Evolutionary conservation across 1,284 basidiomycete genomes (phyloP).

Genomic region (Cutaneotrichosporon sp.): DNA sequence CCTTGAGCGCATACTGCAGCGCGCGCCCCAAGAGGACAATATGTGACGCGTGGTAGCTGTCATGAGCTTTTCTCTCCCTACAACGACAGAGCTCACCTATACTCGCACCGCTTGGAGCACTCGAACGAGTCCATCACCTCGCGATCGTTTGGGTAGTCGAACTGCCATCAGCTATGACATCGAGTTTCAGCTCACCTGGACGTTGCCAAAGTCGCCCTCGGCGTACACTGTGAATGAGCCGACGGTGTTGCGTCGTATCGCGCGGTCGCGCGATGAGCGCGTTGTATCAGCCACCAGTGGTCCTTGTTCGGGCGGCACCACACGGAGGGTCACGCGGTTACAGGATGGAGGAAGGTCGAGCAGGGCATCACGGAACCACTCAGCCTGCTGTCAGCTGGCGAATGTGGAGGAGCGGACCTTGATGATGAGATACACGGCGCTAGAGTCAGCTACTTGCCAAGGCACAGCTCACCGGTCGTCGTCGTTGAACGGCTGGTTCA

Average conservation of each 20-base stretch:
- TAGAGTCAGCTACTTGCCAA: conserved; percentile 39
- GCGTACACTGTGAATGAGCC: conserved; percentile 73
- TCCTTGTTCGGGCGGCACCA: conserved; percentile 55
- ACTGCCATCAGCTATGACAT: conserved; percentile 55
- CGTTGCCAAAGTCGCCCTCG: conserved; percentile 73
- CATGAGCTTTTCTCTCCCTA: conserved; percentile 1
- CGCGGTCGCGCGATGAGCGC: background rate
- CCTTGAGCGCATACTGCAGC: conserved; percentile 75
- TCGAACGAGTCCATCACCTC: conserved; percentile 87
- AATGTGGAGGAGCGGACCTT: conserved; percentile 58
- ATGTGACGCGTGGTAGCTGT: conserved; percentile 74
- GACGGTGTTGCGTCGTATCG: conserved; percentile 10
- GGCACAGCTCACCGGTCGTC: conserved; percentile 60
- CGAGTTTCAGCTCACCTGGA: conserved; percentile 61
- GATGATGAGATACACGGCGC: conserved; percentile 77
- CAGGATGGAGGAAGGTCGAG: conserved; percentile 82
- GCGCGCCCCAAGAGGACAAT: conserved; percentile 69
- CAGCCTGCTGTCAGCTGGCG: conserved; percentile 60
- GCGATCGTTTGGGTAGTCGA: conserved; percentile 88
- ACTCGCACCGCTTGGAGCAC: conserved; percentile 65
- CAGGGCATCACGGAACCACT: conserved; percentile 87
- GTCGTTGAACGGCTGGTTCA: conserved; percentile 75
- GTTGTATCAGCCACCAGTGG: background rate
- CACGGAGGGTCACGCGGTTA: conserved; percentile 76
- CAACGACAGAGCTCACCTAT: conserved; percentile 60